These are phyloP conservation scores for Aegle marmelos DNA, from an alignment of 345 rosid species.

Conservation along the genomic window DNA sequence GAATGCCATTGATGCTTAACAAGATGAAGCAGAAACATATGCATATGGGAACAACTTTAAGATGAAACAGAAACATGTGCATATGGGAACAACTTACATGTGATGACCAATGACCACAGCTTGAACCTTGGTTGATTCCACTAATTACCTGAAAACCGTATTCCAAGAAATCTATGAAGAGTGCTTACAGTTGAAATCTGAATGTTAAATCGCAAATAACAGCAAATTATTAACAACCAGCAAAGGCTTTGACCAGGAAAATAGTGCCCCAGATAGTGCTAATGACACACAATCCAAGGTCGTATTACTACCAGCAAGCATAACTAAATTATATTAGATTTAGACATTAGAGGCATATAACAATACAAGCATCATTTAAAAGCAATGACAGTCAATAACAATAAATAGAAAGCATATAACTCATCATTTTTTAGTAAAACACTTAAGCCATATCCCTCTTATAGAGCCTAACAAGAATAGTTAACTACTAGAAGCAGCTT, in stretches of 20 bases:
- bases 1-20: background rate
- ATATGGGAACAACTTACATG: conserved; percentile 40
- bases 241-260: conserved; percentile 88
- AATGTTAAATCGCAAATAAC: background rate
- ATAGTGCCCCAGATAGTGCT: conserved; percentile 87
- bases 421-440: background rate
- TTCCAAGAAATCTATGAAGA: conserved; percentile 8
- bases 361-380: background rate
- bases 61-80: too few relatives aligned
- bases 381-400: background rate
- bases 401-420: background rate
- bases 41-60: too few relatives aligned
- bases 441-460: background rate
- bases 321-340: background rate
- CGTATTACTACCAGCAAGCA: conserved; percentile 6
- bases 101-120: conserved; percentile 91
- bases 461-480: background rate
- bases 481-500: background rate
- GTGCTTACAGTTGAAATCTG: background rate
- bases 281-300: conserved; percentile 80
- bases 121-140: conserved; percentile 86
- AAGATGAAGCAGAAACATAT: background rate
- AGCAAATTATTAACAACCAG: conserved; percentile 54
- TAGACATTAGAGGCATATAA: conserved; percentile 4
- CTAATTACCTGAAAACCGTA: conserved; percentile 65